These are phyloP conservation scores for Aspergillus sp. DNA, from an alignment of 2,329 filamentous ascomycete species.

Conservation along the genomic window DNA sequence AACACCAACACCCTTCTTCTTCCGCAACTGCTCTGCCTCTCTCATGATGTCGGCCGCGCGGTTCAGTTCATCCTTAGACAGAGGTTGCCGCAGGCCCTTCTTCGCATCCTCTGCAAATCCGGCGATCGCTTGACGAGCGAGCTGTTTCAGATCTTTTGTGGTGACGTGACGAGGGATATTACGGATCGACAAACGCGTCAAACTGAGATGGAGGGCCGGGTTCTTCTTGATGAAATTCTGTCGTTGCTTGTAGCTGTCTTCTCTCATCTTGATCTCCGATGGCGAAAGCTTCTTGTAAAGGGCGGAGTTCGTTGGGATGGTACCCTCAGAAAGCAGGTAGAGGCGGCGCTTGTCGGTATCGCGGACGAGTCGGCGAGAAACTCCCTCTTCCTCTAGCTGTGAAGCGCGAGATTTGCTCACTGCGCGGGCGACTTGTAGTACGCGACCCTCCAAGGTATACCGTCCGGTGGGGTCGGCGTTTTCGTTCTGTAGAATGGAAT, in stretches of 20 bases:
- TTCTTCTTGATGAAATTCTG: constrained; percentile 90
- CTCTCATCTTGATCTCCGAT: constrained; percentile 82
- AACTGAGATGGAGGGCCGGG: constrained; percentile 80
- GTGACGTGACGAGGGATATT: constrained; percentile 84
- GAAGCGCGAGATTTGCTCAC: constrained; percentile 81
- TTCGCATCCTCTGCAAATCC: constrained; percentile 92
- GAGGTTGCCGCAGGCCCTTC: constrained; percentile 68
- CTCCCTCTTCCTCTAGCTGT: constrained; percentile 70
- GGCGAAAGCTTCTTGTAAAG: constrained; percentile 75
- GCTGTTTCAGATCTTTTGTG: constrained; percentile 85
- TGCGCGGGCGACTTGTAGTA: constrained; percentile 80
- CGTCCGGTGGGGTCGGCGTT: constrained; percentile 75
- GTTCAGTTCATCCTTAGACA: constrained; percentile 86
- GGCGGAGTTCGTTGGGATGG: constrained; percentile 73
- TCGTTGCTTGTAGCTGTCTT: constrained; percentile 82
- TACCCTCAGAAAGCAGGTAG: constrained; percentile 84
- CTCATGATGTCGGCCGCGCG: constrained; percentile 79
- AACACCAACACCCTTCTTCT: constrained; percentile 79
- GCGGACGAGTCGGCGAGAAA: constrained; percentile 61
- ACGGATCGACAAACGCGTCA: constrained; percentile 86
- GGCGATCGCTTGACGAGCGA: constrained; percentile 89
- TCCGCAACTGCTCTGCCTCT: constrained; percentile 77
- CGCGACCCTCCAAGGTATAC: constrained; percentile 88
- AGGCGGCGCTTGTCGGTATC: constrained; percentile 89
- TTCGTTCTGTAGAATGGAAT: constrained; percentile 86